Conservation (phyloP, 78 protist genomes). For the Tieghemostelium lacteum region DNA sequence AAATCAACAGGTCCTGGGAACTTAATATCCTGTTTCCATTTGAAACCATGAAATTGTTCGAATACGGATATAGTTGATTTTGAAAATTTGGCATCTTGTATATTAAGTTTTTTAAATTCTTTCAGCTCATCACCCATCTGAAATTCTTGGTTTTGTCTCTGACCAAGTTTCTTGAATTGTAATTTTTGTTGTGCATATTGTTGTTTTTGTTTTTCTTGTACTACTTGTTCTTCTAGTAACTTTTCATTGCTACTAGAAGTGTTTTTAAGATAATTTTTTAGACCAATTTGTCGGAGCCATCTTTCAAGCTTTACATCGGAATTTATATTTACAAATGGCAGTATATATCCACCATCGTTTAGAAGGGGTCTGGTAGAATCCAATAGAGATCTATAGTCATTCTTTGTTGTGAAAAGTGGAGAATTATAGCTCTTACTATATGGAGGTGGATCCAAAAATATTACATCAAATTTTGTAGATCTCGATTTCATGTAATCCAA, state of each 20-base stretch:
- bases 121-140: neutral
- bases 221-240: no score
- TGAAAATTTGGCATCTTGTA: slow-evolving; percentile 34
- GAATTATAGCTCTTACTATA: neutral
- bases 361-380: slow-evolving; percentile 2
- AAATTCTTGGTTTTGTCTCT: neutral
- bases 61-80: neutral
- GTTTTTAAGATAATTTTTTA: slow-evolving; percentile 6
- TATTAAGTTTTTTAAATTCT: slow-evolving; percentile 27
- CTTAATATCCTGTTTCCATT: neutral
- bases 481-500: slow-evolving; percentile 2
- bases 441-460: slow-evolving; percentile 46
- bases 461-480: slow-evolving; percentile 30
- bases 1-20: slow-evolving; percentile 45
- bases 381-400: slow-evolving; percentile 19
- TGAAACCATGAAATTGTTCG: slow-evolving; percentile 1
- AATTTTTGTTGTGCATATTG: neutral
- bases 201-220: neutral
- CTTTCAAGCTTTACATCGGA: neutral
- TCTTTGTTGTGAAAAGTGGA: slow-evolving; percentile 34
- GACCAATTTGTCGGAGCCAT: slow-evolving; percentile 60
- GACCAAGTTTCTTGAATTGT: neutral
- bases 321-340: slow-evolving; percentile 12
- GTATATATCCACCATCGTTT: slow-evolving; percentile 54
- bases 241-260: neutral